A percentile compares a stretch with the other conserved stretches of the same genome.
Conservation (phyloP, 2,329 filamentous ascomycete genomes). For the Colletotrichum sublineola region DNA sequence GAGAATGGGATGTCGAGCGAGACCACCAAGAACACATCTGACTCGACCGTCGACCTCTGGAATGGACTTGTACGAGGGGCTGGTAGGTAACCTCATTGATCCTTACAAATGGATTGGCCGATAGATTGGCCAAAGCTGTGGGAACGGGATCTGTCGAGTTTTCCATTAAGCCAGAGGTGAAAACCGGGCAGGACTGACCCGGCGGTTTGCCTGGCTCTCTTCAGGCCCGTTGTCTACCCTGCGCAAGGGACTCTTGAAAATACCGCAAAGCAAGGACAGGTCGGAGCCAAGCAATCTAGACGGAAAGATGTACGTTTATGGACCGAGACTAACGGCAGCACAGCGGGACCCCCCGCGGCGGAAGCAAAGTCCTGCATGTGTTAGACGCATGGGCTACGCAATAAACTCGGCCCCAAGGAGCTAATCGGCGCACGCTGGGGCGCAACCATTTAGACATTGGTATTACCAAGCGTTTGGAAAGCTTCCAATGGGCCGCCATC, state of each 20-base stretch:
- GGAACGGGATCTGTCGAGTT: slow-evolving; percentile 50
- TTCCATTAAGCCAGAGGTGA: slow-evolving; percentile 43
- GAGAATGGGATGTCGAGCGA: neutral
- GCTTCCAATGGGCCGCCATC: accelerated
- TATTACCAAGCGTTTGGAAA: slow-evolving; percentile 11
- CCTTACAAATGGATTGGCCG: slow-evolving; percentile 50
- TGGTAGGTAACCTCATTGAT: slow-evolving; percentile 49
- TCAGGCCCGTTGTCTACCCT: slow-evolving; percentile 50
- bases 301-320: slow-evolving; percentile 13
- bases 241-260: slow-evolving; percentile 51
- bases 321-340: slow-evolving; percentile 7
- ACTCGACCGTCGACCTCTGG: slow-evolving; percentile 17
- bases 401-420: slow-evolving; percentile 9
- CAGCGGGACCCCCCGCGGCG: neutral
- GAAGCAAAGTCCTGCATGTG: slow-evolving; percentile 24
- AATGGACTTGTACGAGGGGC: slow-evolving; percentile 50
- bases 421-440: neutral
- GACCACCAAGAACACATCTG: neutral
- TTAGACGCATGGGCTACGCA: slow-evolving; percentile 27
- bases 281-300: neutral
- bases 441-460: slow-evolving; percentile 1
- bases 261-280: slow-evolving; percentile 46
- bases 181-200: slow-evolving; percentile 24
- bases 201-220: slow-evolving; percentile 37
- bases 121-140: slow-evolving; percentile 51